Evolutionary conservation across 495 filamentous ascomycete species (phyloP), one percentile per base, ranked within the genome.

Genomic region (Hyphodiscus hymeniophilus): DNA sequence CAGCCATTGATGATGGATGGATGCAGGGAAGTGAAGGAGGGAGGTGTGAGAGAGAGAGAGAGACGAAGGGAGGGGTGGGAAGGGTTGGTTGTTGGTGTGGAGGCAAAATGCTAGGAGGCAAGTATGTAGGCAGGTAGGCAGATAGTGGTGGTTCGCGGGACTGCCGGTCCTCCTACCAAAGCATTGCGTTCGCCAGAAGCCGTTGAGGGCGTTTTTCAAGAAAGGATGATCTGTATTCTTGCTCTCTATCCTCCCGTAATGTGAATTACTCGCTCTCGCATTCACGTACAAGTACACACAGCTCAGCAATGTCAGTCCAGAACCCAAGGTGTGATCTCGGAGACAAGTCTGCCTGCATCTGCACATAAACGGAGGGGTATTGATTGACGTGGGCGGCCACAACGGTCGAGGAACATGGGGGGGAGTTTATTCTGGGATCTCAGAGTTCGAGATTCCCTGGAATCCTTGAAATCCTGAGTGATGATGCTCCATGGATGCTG

Each of bases 61-160:
- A n/a, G n/a, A n/a, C n/a, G n/a, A n/a, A n/a, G n/a, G n/a, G n/a
- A n/a, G n/a, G n/a, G n/a, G n/a, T n/a, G n/a, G 34, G 12, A 15
- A 38, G 34, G 34, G n/a, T 20, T 15, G n/a, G 34, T 38, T 11
- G 34, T 38, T 12, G 26, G 51, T 26, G 47, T 36, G 31, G 42
- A 33, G 42, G 49, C 49, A 51, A 48, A 47, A 38, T 40, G 33
- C 40, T n/a, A 35, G 45, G 53, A 39, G 50, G 12, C 12, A 11
- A 11, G 31, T 34, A 34, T 12, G 31, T 34, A 15, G 31, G 31
- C 12, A 34, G 31, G 31, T n/a, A 34, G 31, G 34, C 34, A 38
- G 18, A 38, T 15, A 41, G 36, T 44, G 12, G 54, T 57, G 54
- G 54, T 49, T 50, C 54, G 50, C 54, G 54, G 54, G 45, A 57